A percentile compares a stretch with the other conserved stretches of the same genome.
phyloP scores from a whole-genome alignment of 345 rosid genomes.

The Citrus reticulata region DNA sequence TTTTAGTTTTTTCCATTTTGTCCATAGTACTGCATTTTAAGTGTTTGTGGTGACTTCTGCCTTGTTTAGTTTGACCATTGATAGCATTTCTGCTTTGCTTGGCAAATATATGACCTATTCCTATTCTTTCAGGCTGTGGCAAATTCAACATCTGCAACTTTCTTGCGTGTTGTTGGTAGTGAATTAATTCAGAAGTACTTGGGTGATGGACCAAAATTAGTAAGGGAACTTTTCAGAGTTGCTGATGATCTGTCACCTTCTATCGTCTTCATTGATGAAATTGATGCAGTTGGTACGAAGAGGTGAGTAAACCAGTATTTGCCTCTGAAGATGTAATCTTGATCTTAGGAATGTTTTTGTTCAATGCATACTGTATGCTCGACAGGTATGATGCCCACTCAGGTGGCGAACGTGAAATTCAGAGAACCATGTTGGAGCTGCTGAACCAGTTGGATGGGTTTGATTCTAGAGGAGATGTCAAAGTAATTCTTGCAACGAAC shows the following conservation, averaged over 20 bases:
- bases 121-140: slow-evolving; percentile 75
- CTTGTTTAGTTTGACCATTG: neutral
- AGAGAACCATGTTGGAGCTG: slow-evolving; percentile 97
- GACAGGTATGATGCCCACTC: slow-evolving; percentile 89
- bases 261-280: slow-evolving; percentile 94
- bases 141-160: slow-evolving; percentile 95
- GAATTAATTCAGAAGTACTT: slow-evolving; percentile 95
- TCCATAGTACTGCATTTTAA: neutral
- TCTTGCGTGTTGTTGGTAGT: slow-evolving; percentile 96
- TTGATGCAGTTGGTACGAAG: slow-evolving; percentile 97
- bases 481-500: slow-evolving; percentile 96
- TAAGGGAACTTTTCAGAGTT: slow-evolving; percentile 93
- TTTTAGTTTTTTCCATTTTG: neutral
- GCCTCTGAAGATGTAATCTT: neutral
- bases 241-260: slow-evolving; percentile 96
- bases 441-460: slow-evolving; percentile 95
- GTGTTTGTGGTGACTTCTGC: neutral
- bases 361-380: neutral
- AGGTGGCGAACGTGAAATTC: slow-evolving; percentile 98
- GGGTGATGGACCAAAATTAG: slow-evolving; percentile 96
- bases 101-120: neutral
- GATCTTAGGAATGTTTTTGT: neutral
- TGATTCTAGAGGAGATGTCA: slow-evolving; percentile 96
- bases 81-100: neutral
- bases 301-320: slow-evolving; percentile 42